These are phyloP conservation scores for Lablab purpureus DNA, from an alignment of 306 rosid genomes.

Conservation along the genomic window DNA sequence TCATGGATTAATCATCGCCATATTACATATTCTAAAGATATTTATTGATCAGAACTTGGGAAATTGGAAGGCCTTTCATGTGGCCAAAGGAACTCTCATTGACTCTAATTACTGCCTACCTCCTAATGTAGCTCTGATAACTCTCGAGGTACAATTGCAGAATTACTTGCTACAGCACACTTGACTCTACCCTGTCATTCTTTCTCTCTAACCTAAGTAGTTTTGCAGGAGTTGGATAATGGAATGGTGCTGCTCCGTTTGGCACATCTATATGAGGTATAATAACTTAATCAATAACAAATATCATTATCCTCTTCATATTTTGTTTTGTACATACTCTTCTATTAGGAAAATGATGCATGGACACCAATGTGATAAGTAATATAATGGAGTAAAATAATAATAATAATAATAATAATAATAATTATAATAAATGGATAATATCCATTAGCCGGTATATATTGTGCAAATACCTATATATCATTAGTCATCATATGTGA, in stretches of 20 bases:
- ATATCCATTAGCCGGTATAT: neutral
- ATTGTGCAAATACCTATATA: neutral
- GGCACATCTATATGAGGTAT: constrained; percentile 21
- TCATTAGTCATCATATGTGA: neutral
- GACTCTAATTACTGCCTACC: constrained; percentile 6
- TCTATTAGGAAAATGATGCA: neutral
- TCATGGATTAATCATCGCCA: neutral
- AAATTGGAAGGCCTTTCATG: neutral
- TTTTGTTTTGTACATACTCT: neutral
- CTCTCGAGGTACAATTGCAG: neutral
- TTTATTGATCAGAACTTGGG: neutral
- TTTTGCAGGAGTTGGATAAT: constrained; percentile 8
- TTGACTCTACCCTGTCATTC: neutral
- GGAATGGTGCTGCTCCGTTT: constrained; percentile 9
- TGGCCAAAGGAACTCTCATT: neutral
- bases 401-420: neutral
- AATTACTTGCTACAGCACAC: neutral
- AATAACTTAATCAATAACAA: neutral
- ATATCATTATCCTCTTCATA: neutral
- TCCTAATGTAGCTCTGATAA: constrained; percentile 10
- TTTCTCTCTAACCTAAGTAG: neutral
- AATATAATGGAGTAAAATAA: neutral
- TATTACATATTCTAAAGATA: neutral
- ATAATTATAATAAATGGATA: neutral
- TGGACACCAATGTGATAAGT: neutral